Evolutionary conservation across 768 basidiomycete genomes (phyloP).

Genomic region (Tremella mesenterica): DNA sequence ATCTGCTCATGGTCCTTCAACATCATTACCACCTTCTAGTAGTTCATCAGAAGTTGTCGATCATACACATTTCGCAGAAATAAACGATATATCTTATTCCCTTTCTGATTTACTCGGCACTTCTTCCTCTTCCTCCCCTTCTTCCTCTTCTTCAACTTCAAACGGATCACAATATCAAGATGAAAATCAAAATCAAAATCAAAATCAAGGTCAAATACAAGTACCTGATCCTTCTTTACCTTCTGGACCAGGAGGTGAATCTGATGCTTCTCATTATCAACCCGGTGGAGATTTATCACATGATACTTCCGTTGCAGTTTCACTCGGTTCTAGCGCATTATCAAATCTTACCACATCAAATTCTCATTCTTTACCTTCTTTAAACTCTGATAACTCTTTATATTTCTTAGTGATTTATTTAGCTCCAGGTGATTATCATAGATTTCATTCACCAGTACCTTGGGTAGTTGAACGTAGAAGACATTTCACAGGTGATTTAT

Average conservation of each 20-base stretch:
- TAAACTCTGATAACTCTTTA: slow-evolving; percentile 69
- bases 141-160: neutral
- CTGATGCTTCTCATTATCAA: slow-evolving; percentile 50
- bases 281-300: slow-evolving; percentile 47
- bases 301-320: slow-evolving; percentile 63
- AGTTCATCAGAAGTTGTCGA: slow-evolving; percentile 53
- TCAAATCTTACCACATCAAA: slow-evolving; percentile 9
- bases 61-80: slow-evolving; percentile 84
- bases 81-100: slow-evolving; percentile 94
- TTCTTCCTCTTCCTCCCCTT: neutral
- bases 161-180: neutral
- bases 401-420: slow-evolving; percentile 95
- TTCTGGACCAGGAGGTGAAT: neutral
- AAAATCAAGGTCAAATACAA: too few species aligned
- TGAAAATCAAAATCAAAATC: too few species aligned
- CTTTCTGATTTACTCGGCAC: slow-evolving; percentile 77
- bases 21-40: neutral
- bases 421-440: slow-evolving; percentile 95
- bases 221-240: slow-evolving; percentile 37
- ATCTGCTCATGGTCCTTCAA: slow-evolving; percentile 20
- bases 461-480: slow-evolving; percentile 96
- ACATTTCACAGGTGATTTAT: slow-evolving; percentile 94
- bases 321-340: slow-evolving; percentile 24
- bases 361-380: slow-evolving; percentile 44
- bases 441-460: slow-evolving; percentile 88